Conservation (phyloP, 2,329 filamentous ascomycete genomes). For the Myotisia sp. region DNA sequence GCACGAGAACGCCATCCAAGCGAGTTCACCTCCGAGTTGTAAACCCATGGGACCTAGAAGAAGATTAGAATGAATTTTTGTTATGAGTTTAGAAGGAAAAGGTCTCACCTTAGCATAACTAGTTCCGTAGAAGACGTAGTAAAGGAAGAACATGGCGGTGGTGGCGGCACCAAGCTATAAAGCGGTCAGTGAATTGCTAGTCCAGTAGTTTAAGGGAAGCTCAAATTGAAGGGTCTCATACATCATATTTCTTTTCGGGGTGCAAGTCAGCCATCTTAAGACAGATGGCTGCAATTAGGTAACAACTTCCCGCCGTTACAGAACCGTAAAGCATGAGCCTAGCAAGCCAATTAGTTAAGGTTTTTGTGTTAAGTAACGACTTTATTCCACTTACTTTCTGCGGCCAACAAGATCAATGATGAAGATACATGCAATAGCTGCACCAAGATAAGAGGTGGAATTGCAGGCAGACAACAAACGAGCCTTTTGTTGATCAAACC, state of each 20-base stretch:
- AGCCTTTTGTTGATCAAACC: constrained; percentile 6
- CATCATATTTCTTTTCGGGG: constrained; percentile 7
- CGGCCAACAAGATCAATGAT: constrained; percentile 13
- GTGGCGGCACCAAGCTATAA: constrained; percentile 6
- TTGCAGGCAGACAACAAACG: constrained; percentile 12
- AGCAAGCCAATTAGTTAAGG: too few relatives aligned
- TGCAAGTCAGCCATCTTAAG: constrained; percentile 9
- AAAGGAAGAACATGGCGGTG: constrained; percentile 10
- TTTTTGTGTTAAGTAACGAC: too few relatives aligned
- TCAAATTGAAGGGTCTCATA: too few relatives aligned
- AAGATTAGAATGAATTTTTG: too few relatives aligned
- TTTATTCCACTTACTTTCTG: constrained; percentile 10
- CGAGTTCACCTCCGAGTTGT: constrained; percentile 13
- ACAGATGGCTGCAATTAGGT: constrained; percentile 9
- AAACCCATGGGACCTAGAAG: too few relatives aligned
- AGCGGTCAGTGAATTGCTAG: neutral
- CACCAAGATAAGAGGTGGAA: constrained; percentile 10
- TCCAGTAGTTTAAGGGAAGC: neutral
- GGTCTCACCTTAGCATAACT: constrained; percentile 9
- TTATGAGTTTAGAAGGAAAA: too few relatives aligned
- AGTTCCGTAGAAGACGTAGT: constrained; percentile 13
- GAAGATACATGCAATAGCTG: constrained; percentile 9
- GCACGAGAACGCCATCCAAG: constrained; percentile 12
- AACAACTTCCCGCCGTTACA: constrained; percentile 10
- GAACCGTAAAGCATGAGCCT: constrained; percentile 13